Evolutionary conservation across 768 basidiomycete species (phyloP).

Genomic region (Phaeotremella skinneri): DNA sequence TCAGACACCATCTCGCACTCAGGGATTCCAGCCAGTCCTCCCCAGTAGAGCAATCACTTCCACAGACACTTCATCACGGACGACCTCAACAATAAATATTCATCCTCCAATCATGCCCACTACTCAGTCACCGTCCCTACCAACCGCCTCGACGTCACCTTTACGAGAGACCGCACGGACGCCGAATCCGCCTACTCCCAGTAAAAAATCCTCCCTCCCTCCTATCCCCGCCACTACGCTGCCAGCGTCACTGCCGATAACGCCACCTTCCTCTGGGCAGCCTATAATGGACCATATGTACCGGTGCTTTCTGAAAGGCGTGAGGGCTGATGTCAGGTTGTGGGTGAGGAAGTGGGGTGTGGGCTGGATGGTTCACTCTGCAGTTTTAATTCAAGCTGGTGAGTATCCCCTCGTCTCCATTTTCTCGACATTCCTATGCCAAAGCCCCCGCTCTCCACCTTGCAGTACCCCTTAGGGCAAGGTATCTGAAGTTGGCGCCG

Average conservation of each 20-base stretch:
- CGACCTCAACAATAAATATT: neutral
- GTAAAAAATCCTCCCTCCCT: conserved; percentile 15
- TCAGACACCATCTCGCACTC: neutral
- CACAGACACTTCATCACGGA: neutral
- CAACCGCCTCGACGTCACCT: conserved; percentile 2
- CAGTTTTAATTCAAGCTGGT: conserved; percentile 85
- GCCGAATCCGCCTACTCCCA: conserved; percentile 5
- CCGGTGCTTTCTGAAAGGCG: conserved; percentile 65
- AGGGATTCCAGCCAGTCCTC: neutral
- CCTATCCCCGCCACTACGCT: neutral
- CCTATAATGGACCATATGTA: conserved; percentile 62
- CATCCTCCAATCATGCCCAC: conserved; percentile 1
- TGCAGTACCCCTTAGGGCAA: too few species aligned
- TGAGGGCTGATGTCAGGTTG: conserved; percentile 75
- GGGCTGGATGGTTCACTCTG: conserved; percentile 73
- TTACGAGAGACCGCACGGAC: conserved; percentile 4
- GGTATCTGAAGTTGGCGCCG: too few species aligned
- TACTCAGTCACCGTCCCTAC: neutral
- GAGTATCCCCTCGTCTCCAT: conserved; percentile 45
- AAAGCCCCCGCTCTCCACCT: too few species aligned
- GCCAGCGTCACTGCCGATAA: conserved; percentile 16
- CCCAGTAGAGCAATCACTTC: neutral
- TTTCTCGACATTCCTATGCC: conserved; percentile 43
- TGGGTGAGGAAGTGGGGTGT: conserved; percentile 70
- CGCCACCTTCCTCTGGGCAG: conserved; percentile 3